phyloP scores from a whole-genome alignment of 2,329 filamentous ascomycete species.

The Aspergillus proliferans region DNA sequence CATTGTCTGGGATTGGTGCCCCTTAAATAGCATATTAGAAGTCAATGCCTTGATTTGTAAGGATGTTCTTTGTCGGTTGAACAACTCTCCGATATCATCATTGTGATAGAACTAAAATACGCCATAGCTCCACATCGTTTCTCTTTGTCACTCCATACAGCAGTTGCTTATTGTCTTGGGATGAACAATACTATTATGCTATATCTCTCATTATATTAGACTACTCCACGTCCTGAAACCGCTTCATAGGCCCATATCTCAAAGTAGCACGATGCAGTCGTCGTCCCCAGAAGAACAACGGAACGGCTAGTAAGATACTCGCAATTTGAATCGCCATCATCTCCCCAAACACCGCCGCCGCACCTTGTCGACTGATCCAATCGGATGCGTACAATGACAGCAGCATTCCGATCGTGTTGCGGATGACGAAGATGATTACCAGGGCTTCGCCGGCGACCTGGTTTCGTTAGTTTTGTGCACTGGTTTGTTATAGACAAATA shows the following conservation, averaged over 20 bases:
- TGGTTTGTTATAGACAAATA: neutral
- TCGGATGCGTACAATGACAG: conserved; percentile 19
- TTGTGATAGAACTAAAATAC: too few species aligned
- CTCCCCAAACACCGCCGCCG: conserved; percentile 18
- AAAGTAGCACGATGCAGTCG: conserved; percentile 13
- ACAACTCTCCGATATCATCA: too few species aligned
- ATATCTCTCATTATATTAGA: neutral
- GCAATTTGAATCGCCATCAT: conserved; percentile 20
- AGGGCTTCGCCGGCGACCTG: conserved; percentile 20
- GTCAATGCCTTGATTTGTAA: too few species aligned
- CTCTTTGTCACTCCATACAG: neutral
- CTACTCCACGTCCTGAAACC: conserved; percentile 5
- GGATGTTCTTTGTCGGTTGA: too few species aligned
- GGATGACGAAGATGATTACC: conserved; percentile 22
- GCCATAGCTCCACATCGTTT: too few species aligned
- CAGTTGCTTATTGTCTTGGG: neutral
- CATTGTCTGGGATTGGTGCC: too few species aligned
- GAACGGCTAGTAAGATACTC: conserved; percentile 16
- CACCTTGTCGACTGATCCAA: conserved; percentile 18
- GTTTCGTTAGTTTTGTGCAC: neutral
- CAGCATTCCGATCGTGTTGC: conserved; percentile 22
- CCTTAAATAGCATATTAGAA: too few species aligned
- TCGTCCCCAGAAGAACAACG: conserved; percentile 16
- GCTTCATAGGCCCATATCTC: conserved; percentile 21
- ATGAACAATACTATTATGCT: neutral